phyloP scores from a whole-genome alignment of 108 stramenopile species.

The Conticribra weissflogii region DNA sequence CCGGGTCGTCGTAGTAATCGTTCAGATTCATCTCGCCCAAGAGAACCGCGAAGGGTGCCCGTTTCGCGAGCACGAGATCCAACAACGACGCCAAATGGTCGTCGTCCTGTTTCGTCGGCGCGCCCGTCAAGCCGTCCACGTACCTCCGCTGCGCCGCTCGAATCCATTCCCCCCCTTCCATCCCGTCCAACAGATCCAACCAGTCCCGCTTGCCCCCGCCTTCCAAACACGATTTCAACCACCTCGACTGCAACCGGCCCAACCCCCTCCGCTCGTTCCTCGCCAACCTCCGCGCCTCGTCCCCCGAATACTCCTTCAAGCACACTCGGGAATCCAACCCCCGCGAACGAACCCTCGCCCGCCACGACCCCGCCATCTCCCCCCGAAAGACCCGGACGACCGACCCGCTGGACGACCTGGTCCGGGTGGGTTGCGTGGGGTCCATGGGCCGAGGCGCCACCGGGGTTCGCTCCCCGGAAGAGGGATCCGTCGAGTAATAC shows the following conservation, averaged over 20 bases:
- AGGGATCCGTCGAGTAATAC: constrained; percentile 58
- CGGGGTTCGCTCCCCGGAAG: constrained; percentile 35
- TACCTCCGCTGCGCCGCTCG: constrained; percentile 53
- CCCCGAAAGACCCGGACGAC: constrained; percentile 82
- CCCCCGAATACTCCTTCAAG: constrained; percentile 79
- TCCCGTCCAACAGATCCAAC: constrained; percentile 9
- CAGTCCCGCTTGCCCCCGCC: constrained; percentile 5
- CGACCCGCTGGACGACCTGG: constrained; percentile 67
- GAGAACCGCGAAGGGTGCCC: constrained; percentile 63
- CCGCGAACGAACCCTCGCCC: constrained; percentile 47
- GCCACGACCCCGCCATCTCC: constrained; percentile 62
- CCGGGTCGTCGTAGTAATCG: constrained; percentile 69
- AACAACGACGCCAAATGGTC: constrained; percentile 53
- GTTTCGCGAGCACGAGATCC: constrained; percentile 23
- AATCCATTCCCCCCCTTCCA: constrained; percentile 65
- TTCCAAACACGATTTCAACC: constrained; percentile 30
- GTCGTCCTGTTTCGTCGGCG: constrained; percentile 66
- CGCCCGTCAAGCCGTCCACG: constrained; percentile 38
- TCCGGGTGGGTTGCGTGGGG: constrained; percentile 64
- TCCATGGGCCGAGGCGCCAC: constrained; percentile 76
- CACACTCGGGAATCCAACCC: constrained; percentile 74
- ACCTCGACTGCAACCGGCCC: constrained; percentile 59
- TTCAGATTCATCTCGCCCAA: constrained; percentile 77
- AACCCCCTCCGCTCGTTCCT: constrained; percentile 51
- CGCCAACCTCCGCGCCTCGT: constrained; percentile 59